Conservation (phyloP, 2,329 filamentous ascomycete species). For the Botrytis squamosa region DNA sequence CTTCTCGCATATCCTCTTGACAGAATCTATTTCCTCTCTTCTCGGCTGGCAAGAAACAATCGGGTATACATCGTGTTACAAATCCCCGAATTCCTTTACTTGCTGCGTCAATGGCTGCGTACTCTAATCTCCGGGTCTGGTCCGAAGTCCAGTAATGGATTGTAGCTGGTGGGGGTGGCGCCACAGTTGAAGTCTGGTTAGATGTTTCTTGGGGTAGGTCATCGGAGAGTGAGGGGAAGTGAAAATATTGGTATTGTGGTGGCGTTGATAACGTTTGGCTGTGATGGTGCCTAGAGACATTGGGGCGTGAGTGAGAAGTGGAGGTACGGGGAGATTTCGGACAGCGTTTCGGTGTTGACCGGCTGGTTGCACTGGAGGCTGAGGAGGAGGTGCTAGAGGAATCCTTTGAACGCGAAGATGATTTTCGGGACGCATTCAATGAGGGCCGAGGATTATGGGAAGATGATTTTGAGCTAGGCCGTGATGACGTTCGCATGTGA, state of each 20-base stretch:
- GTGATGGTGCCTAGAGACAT: constrained; percentile 21
- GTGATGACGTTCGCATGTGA: constrained; percentile 23
- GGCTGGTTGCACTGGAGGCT: constrained; percentile 1
- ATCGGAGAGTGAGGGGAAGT: constrained; percentile 35
- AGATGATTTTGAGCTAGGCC: constrained; percentile 24
- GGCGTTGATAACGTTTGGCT: constrained; percentile 15
- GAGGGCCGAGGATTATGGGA: constrained; percentile 24
- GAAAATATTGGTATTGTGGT: constrained; percentile 34
- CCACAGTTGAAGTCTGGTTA: constrained; percentile 39
- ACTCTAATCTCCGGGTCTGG: constrained; percentile 60
- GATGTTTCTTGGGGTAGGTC: constrained; percentile 13
- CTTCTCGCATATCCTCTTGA: constrained; percentile 27
- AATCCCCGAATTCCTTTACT: constrained; percentile 60
- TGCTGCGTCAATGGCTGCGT: constrained; percentile 64
- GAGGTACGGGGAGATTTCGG: constrained; percentile 25
- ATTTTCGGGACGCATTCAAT: constrained; percentile 24
- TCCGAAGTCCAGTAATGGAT: constrained; percentile 68
- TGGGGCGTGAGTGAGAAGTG: not conserved
- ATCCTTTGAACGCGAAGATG: constrained; percentile 27
- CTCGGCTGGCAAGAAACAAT: constrained; percentile 56
- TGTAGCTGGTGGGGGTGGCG: constrained; percentile 53
- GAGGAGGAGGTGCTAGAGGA: constrained; percentile 18
- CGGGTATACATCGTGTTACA: constrained; percentile 58
- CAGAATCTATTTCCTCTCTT: constrained; percentile 58
- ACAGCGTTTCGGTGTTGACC: constrained; percentile 23